Base-by-base conservation (phyloP, 140 eudicot species). In the Erigeron philadelphicus region DNA sequence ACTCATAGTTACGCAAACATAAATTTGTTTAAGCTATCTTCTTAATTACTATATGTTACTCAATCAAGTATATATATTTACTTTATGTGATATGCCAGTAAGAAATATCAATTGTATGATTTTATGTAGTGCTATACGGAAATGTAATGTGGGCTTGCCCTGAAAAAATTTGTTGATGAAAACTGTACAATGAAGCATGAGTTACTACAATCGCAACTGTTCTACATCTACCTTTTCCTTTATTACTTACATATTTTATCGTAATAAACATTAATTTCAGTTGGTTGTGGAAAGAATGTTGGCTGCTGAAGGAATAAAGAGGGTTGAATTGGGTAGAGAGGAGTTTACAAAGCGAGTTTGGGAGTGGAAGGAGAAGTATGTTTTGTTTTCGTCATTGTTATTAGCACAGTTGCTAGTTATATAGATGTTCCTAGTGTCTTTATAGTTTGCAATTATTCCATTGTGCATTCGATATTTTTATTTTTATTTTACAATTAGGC, bases 291-390 rank as follows among this genome's bases (percentile, higher is more conserved):
- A 93, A 80, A 89, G 79, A 83, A 84, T 89, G 98, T 82, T 93
- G 77, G 86, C 87, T 48, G 78, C 89, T 60, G 96, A 93, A 86
- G 96, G 98, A 74, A 81, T 83, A 52, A 93, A 86, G 70, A 81
- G 98, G 81, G 80, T 72, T 84, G 98, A 93, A 11, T 70, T 93
- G 80, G 95, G 96, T 44, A 83, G 98, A 83, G 98, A 93, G 61
- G 95, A 93, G 84, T 93, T 93, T 58, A 73, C 91, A 31, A 89
- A 84, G 72, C 83, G 95, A 75, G 98, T 93, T 66, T 93, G 98
- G 98, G 87, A 84, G 76, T 93, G 98, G 98, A 93, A 93, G 75
- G 88, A 86, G 74, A 93, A 93, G 98, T 89, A 92, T 60, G 74
- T 66, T 62, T 65, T 7, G 8, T 18, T 45, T 35, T 19, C 50